Base-by-base conservation (phyloP, 306 rosid genomes). In the Medicago ruthenica region DNA sequence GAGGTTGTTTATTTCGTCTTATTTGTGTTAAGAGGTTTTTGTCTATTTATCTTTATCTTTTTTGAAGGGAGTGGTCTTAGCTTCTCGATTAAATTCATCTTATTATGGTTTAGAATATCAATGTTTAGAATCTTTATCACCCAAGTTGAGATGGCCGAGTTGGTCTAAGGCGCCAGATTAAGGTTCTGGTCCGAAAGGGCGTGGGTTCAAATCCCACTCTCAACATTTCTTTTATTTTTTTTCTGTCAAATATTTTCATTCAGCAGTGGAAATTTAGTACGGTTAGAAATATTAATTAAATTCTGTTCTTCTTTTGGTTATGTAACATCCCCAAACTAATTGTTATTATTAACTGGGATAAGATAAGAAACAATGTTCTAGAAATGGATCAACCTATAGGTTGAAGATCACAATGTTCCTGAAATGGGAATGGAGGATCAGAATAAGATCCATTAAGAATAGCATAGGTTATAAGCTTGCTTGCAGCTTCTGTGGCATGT, bases 401-500 rank as follows among this genome's bases (percentile, higher is more conserved):
- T 20, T 78, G 82, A 67, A 88, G 86, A 75, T 87, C 76, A 85
- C 95, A 94, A 16, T 57, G 89, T 22, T 80, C 71, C 45, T 85
- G 82, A 50, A 90, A 53, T 21, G 90, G 88, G 70, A 94, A 88
- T 45, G 89, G 86, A 15, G 97, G 96, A 57, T 92, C 86, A 50
- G 74, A 94, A 79, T 80, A 87, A 24, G 93, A 85, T 73, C 97
- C 95, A 76, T 79, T 91, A 12, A 94, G 91, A 80, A 91, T 86
- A 27, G 98, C 96, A 74, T 39, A 61, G 5, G 98, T 83, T 8
- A 73, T 34, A 73, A 88, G 87, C 87, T 92, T 92, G 81, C 92
- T 94, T 64, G 93, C 97, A 74, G 93, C 93, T 82, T 94, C 98
- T 53, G 96, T 87, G 73, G 97, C 77, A 73, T 94, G 98, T n/a